phyloP scores from a whole-genome alignment of 2,329 filamentous ascomycete genomes.

The Fusarium nygamai region DNA sequence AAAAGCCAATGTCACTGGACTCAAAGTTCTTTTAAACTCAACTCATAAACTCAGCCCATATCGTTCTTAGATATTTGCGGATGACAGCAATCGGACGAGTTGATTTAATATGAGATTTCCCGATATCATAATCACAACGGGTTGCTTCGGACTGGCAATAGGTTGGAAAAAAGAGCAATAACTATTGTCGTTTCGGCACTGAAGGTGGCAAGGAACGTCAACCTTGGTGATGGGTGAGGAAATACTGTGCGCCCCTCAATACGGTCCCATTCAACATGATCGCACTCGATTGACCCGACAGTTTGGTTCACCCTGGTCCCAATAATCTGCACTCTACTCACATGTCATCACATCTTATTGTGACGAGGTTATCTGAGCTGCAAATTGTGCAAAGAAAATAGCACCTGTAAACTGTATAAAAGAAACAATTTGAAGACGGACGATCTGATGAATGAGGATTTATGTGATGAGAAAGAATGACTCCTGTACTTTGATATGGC shows the following conservation, averaged over 20 bases:
- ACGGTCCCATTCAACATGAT: not conserved
- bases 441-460: not conserved
- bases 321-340: not conserved
- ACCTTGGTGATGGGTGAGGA: not conserved
- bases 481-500: not conserved
- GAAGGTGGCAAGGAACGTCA: not conserved
- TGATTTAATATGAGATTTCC: not conserved
- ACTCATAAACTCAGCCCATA: not conserved
- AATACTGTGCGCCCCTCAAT: not conserved
- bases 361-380: not conserved
- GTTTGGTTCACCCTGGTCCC: not conserved
- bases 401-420: no score
- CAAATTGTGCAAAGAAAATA: not conserved
- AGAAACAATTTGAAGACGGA: not conserved
- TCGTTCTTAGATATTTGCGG: not conserved
- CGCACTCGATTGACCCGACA: not conserved
- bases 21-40: no score
- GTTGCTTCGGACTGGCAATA: not conserved
- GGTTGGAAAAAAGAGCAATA: not conserved
- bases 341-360: not conserved
- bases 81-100: rapidly evolving
- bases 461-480: not conserved
- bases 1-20: not conserved
- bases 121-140: no score
- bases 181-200: rapidly evolving